Evolutionary conservation across 305 asterid genomes (phyloP).

Genomic region (Fraxinus sp.): DNA sequence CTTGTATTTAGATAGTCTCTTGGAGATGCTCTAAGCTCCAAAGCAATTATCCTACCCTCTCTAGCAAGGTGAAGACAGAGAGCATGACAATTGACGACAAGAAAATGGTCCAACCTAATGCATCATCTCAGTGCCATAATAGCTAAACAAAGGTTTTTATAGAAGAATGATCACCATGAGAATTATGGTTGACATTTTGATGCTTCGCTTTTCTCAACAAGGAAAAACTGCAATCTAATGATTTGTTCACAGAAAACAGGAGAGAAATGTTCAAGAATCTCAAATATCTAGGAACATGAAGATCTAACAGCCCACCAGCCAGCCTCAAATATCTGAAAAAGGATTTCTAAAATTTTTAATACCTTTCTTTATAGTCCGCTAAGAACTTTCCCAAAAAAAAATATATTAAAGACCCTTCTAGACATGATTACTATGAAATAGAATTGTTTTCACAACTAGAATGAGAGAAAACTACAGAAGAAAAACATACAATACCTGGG

Average conservation of each 20-base stretch:
- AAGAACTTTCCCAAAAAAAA: not conserved
- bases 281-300: not conserved
- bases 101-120: not conserved
- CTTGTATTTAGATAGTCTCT: not conserved
- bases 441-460: not conserved
- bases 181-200: not conserved
- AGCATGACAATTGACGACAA: not conserved
- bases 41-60: not conserved
- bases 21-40: not conserved
- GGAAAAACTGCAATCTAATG: not conserved
- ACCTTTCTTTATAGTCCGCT: not conserved
- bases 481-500: slow-evolving; percentile 54
- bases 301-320: not conserved
- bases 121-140: not conserved
- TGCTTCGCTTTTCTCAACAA: not conserved
- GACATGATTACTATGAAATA: not conserved
- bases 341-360: not conserved
- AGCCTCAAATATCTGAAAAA: not conserved
- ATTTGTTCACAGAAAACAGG: not conserved
- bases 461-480: too few species aligned
- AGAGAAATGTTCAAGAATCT: not conserved
- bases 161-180: not conserved
- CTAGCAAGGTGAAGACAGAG: not conserved
- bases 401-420: not conserved
- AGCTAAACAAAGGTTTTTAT: not conserved